Evolutionary conservation across 768 basidiomycete genomes (phyloP).

Genomic region (Lactarius sp.): DNA sequence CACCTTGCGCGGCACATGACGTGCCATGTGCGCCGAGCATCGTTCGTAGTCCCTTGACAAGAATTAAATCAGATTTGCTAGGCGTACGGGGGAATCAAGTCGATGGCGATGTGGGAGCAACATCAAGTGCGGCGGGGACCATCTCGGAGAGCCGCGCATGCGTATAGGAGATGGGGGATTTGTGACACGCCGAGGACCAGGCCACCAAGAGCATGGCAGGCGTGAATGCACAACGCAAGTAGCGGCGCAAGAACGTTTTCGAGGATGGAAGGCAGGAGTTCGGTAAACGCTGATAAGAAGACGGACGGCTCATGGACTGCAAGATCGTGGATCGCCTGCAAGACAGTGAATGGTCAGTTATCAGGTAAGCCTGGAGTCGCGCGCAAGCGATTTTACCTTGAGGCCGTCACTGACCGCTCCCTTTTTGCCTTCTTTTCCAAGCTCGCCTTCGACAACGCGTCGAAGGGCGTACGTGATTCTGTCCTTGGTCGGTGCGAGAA

Average conservation of each 20-base stretch:
- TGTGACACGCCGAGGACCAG: constrained; percentile 51
- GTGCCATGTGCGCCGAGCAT: constrained; percentile 54
- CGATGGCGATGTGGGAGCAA: constrained; percentile 29
- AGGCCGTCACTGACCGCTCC: constrained; percentile 74
- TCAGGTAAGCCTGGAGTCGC: background rate
- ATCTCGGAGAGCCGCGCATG: constrained; percentile 51
- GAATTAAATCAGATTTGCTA: constrained; percentile 40
- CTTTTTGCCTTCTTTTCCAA: constrained; percentile 62
- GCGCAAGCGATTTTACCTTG: constrained; percentile 43
- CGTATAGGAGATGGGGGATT: constrained; percentile 41
- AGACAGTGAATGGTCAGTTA: constrained; percentile 6
- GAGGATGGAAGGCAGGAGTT: constrained; percentile 58
- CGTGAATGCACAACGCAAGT: constrained; percentile 60
- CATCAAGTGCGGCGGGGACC: constrained; percentile 48
- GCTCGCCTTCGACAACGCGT: constrained; percentile 76
- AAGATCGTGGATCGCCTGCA: constrained; percentile 69
- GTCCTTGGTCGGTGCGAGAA: constrained; percentile 58
- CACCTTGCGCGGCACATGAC: constrained; percentile 35
- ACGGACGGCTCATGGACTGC: constrained; percentile 55
- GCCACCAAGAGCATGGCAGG: constrained; percentile 71
- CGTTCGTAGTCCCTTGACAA: constrained; percentile 62
- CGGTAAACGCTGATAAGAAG: constrained; percentile 64
- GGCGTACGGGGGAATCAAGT: constrained; percentile 34
- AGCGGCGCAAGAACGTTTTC: constrained; percentile 60
- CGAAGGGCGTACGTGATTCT: constrained; percentile 67